Base-by-base conservation (phyloP, 192 early-diverging fungal genomes). In the Backusella luteola region DNA sequence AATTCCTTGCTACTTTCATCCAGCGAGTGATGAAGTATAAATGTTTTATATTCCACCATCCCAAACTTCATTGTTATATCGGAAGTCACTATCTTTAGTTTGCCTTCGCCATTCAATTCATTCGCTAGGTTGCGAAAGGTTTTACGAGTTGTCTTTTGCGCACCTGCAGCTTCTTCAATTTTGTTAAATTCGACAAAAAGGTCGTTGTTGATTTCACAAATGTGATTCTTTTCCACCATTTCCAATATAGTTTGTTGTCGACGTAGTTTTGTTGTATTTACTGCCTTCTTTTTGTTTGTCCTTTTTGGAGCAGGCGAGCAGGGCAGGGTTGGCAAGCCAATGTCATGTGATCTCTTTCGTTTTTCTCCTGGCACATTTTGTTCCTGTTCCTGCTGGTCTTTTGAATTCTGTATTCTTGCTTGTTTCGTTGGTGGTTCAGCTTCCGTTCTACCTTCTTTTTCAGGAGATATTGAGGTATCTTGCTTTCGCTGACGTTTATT, bases 191-290 rank as follows among this genome's bases (percentile, higher is more conserved):
- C 34, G 35, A 1, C 36, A 36, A 36, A 35, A 32, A 68, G 35
- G 17, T 68, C 34, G 12, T 17, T 14, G n/a, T 68, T 68, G 4
- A 35, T 35, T 68, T 68, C 67, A 36, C 17, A 19, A 6, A 68
- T 32, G 7, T 34, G 29, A 8, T 36, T 26, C 6, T 35, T n/a
- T n/a, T 35, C 67, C 7, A 68, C 14, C 4, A 68, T 68, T 15
- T 68, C 67, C 35, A 68, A 36, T 34, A 68, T 34, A 34, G 29
- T 36, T 17, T 68, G 67, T 34, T 68, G 29, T 17, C 67, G 29
- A 11, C 35, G 34, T 34, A 68, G 35, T 68, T 36, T 34, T 68
- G 67, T 68, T 68, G 67, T 36, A 36, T 68, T 68, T 19, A 68
- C 29, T n/a, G 35, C 29, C 12, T 21, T 68, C 29, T 68, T 34